Evolutionary conservation across 148 eudicot species (phyloP), one percentile per base, ranked within the genome.

Genomic region (Mesembryanthemum crystallinum): DNA sequence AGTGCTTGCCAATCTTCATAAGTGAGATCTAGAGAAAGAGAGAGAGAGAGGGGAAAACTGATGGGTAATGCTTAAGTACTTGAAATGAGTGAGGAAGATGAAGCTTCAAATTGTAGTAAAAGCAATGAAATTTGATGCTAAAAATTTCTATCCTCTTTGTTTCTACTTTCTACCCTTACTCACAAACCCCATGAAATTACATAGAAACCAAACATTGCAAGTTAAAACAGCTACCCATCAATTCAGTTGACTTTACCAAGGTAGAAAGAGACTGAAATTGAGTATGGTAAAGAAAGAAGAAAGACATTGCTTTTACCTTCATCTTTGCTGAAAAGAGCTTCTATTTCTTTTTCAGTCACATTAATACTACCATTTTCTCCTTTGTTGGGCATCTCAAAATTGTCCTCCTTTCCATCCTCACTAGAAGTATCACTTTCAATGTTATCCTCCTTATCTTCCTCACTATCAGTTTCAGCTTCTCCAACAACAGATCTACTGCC

Each of bases 301-400:
- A 27, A 13, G 35, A 25, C 64, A 37, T 76, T 39, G 76, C 72
- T 72, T 78, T 76, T 71, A 80, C 83, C 82, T 67, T 68, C 59
- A 70, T 54, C 29, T 20, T 21, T 42, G 54, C 54, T 65, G 27
- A 7, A 42, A 13, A 25, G 39, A 24, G 7, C 23, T 24, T 24
- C 74, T 20, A 2, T 63, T 32, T 32, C 74, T 52, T 30, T 66
- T 6, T 49, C 49, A 59, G 54, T 23, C 25, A 73, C 66, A 64
- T 6, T 47, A 37, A 61, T 62, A n/a, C 62, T 54, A 45, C 30
- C 12, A 7, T 67, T 52, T 67, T 27, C 58, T 23, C 10, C 33
- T 17, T 52, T 71, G 11, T 8, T 71, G 74, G 43, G 69, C 20
- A 39, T 71, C 49, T 73, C 60, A 35, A 28, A 49, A 11, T 25